Conservation (phyloP, 768 basidiomycete species). For the Rhodotorula toruloides region DNA sequence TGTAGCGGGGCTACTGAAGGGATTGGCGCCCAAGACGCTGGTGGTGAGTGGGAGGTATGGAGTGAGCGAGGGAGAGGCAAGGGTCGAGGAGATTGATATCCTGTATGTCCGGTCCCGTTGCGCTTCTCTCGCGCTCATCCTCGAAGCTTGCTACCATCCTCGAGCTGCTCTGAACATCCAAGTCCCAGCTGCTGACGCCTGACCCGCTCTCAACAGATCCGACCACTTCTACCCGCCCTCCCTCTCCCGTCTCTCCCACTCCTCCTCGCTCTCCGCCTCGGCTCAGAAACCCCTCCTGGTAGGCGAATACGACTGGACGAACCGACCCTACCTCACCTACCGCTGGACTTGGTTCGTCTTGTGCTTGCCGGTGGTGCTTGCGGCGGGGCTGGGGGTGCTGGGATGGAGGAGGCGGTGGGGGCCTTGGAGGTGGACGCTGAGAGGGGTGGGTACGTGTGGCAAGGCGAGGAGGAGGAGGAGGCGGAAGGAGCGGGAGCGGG, state of each 20-base stretch:
- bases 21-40: constrained; percentile 40
- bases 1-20: constrained; percentile 36
- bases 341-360: constrained; percentile 30
- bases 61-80: constrained; percentile 25
- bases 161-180: too few relatives aligned
- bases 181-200: too few relatives aligned
- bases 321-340: constrained; percentile 21
- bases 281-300: constrained; percentile 33
- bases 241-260: constrained; percentile 22
- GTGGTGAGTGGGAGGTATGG: constrained; percentile 41
- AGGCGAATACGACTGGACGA: constrained; percentile 43
- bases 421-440: constrained; percentile 15
- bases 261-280: constrained; percentile 18
- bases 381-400: constrained; percentile 8
- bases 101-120: constrained; percentile 10
- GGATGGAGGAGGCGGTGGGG: constrained; percentile 35
- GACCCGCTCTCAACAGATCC: constrained; percentile 22
- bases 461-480: neutral
- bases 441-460: constrained; percentile 14
- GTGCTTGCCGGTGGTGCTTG: constrained; percentile 30
- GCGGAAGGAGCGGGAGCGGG: neutral
- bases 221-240: constrained; percentile 42
- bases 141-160: too few relatives aligned
- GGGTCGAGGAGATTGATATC: constrained; percentile 30
- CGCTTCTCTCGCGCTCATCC: too few relatives aligned